These are phyloP conservation scores for Malassezia sp. DNA, from an alignment of 1,284 basidiomycete genomes.

Conservation along the genomic window DNA sequence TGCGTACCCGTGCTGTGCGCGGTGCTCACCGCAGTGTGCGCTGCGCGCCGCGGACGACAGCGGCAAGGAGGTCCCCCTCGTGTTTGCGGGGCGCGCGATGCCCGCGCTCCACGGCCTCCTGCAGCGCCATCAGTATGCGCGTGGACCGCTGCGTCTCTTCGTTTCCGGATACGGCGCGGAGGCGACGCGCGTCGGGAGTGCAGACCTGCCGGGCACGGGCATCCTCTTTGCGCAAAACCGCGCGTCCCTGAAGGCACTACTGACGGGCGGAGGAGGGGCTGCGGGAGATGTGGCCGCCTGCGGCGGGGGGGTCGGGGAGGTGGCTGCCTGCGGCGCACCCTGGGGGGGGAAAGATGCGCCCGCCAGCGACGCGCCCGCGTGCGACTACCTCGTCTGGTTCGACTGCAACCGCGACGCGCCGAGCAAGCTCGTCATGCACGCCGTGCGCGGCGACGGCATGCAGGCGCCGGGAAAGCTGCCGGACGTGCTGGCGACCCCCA, in stretches of 20 bases:
- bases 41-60: slow-evolving; percentile 1
- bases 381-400: slow-evolving; percentile 8
- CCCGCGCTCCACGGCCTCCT: slow-evolving; percentile 4
- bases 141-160: slow-evolving; percentile 1
- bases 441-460: neutral
- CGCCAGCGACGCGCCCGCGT: too few species aligned
- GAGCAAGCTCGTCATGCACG: slow-evolving; percentile 2
- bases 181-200: slow-evolving; percentile 1
- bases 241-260: slow-evolving; percentile 12
- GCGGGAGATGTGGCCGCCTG: too few species aligned
- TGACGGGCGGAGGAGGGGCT: neutral
- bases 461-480: neutral
- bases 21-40: neutral
- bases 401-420: slow-evolving; percentile 11
- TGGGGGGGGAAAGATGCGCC: too few species aligned
- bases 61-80: slow-evolving; percentile 1
- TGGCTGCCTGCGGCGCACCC: too few species aligned
- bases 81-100: slow-evolving; percentile 1
- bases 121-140: neutral
- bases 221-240: slow-evolving; percentile 6
- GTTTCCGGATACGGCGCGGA: slow-evolving; percentile 14
- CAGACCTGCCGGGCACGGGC: slow-evolving; percentile 1
- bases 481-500: too few species aligned
- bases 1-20: neutral
- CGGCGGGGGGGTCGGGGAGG: too few species aligned